These are phyloP conservation scores for Colletotrichum sp. DNA, from an alignment of 2,329 filamentous ascomycete genomes.

Conservation along the genomic window DNA sequence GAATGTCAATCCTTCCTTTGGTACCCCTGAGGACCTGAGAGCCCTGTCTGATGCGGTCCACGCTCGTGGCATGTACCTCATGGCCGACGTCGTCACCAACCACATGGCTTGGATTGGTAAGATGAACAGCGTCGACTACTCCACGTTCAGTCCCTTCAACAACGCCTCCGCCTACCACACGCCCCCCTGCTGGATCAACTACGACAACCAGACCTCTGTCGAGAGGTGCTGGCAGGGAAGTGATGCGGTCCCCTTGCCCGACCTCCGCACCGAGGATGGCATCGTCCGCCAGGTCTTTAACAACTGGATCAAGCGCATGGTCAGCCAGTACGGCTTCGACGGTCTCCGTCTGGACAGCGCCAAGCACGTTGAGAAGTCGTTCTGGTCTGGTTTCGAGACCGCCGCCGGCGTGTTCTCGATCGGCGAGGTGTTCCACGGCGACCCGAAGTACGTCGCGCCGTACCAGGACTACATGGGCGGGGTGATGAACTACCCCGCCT, in stretches of 20 bases:
- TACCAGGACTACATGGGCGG: conserved; percentile 62
- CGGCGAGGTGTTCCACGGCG: conserved; percentile 64
- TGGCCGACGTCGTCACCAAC: conserved; percentile 67
- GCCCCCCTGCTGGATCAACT: conserved; percentile 61
- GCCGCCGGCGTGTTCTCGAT: conserved; percentile 64
- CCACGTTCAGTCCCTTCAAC: conserved; percentile 49
- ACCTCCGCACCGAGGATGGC: conserved; percentile 60
- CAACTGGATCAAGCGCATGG: conserved; percentile 63
- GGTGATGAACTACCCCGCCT: conserved; percentile 64
- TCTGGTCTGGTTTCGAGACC: conserved; percentile 58
- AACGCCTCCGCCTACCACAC: conserved; percentile 62
- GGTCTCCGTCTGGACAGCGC: conserved; percentile 66
- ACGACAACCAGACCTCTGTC: conserved; percentile 51
- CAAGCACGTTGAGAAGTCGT: conserved; percentile 64
- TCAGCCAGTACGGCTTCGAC: conserved; percentile 66
- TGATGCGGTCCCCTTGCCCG: conserved; percentile 63
- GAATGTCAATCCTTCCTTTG: conserved; percentile 62
- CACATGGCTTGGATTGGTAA: conserved; percentile 51
- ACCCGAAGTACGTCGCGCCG: conserved; percentile 53
- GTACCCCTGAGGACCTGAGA: conserved; percentile 63
- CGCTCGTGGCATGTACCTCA: conserved; percentile 58
- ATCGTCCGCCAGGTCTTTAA: conserved; percentile 56
- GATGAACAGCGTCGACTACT: conserved; percentile 48
- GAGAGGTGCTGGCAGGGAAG: conserved; percentile 52
- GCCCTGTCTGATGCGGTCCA: conserved; percentile 61